Evolutionary conservation across 2,329 filamentous ascomycete genomes (phyloP).

Genomic region (Monosporascus sp.): DNA sequence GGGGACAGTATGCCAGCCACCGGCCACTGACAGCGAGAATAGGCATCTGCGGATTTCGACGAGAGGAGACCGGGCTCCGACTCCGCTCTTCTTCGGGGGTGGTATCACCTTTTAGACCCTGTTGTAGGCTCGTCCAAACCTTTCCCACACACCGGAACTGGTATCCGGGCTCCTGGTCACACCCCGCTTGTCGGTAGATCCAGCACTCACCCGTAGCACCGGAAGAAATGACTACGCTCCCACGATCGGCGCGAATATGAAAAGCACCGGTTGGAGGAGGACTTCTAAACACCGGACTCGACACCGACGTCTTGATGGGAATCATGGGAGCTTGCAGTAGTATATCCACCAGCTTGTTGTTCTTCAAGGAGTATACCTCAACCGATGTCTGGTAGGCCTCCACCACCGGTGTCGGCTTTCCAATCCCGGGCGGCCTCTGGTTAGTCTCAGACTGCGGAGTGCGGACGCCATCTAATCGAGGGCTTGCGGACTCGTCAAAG

Average conservation of each 20-base stretch:
- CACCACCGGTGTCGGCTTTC: constrained; percentile 33
- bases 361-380: constrained; percentile 79
- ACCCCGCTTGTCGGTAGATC: constrained; percentile 55
- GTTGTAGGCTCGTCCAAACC: constrained; percentile 82
- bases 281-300: constrained; percentile 59
- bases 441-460: constrained; percentile 35
- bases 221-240: constrained; percentile 69
- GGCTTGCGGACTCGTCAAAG: constrained; percentile 32
- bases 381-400: constrained; percentile 79
- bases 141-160: constrained; percentile 71
- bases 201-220: constrained; percentile 83
- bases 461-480: constrained; percentile 35
- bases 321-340: constrained; percentile 66
- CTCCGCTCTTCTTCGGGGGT: constrained; percentile 41
- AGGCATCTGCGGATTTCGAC: constrained; percentile 50
- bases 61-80: constrained; percentile 30
- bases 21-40: constrained; percentile 64
- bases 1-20: constrained; percentile 74
- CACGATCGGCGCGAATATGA: constrained; percentile 65
- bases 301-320: constrained; percentile 51
- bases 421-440: constrained; percentile 31
- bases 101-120: constrained; percentile 43
- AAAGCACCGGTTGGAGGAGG: constrained; percentile 69
- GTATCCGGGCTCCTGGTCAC: constrained; percentile 35
- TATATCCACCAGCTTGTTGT: constrained; percentile 64